phyloP scores from a whole-genome alignment of 768 basidiomycete species.

The Boletellus emodensis region DNA sequence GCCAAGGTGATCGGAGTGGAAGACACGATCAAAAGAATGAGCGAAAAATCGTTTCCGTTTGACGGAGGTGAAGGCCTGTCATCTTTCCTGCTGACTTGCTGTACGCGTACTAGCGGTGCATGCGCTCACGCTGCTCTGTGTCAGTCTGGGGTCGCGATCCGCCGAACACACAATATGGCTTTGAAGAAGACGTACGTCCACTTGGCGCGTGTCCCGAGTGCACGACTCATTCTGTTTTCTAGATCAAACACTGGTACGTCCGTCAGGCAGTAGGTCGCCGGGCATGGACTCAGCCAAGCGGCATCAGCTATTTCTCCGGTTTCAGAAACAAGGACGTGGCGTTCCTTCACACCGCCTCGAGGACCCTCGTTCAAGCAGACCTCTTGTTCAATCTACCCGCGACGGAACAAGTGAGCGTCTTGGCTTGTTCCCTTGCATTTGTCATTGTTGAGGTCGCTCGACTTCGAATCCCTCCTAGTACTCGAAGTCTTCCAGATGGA shows the following conservation, averaged over 20 bases:
- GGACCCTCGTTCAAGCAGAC: constrained; percentile 76
- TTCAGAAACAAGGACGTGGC: constrained; percentile 78
- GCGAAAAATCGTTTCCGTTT: constrained; percentile 49
- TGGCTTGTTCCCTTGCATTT: not conserved
- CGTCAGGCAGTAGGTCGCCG: not conserved
- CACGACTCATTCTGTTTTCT: not conserved
- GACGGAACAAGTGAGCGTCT: constrained; percentile 59
- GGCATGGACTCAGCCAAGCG: not conserved
- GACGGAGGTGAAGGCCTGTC: constrained; percentile 53
- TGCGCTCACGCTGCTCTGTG: not conserved
- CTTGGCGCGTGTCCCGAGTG: not conserved
- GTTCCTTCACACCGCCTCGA: constrained; percentile 69
- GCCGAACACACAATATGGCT: constrained; percentile 65
- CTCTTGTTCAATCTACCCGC: constrained; percentile 79
- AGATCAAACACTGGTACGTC: constrained; percentile 51
- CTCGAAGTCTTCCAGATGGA: constrained; percentile 34
- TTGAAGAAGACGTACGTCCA: constrained; percentile 60
- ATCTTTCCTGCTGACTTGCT: not conserved
- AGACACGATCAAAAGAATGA: constrained; percentile 48
- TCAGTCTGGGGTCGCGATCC: constrained; percentile 62
- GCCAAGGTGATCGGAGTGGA: constrained; percentile 71
- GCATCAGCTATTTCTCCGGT: constrained; percentile 61
- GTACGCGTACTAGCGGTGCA: not conserved
- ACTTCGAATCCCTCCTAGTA: constrained; percentile 26
- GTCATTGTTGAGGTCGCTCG: not conserved